Evolutionary conservation across 2,329 filamentous ascomycete genomes (phyloP).

Genomic region (Penicillium sp.): DNA sequence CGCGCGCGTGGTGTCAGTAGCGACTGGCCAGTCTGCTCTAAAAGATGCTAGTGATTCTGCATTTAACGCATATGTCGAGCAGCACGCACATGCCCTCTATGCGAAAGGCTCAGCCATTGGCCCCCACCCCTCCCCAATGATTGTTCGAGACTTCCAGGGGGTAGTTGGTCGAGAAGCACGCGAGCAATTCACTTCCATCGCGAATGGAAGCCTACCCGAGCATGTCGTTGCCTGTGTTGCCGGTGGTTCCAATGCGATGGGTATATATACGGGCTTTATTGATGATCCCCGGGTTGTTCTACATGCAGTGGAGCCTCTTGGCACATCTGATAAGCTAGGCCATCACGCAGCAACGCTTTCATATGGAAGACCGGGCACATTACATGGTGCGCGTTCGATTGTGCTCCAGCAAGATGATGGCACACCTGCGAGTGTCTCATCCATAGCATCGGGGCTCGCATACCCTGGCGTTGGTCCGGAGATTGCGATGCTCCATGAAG

Average conservation of each 20-base stretch:
- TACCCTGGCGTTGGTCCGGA: slow-evolving; percentile 95
- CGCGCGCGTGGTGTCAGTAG: slow-evolving; percentile 79
- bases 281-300: slow-evolving; percentile 77
- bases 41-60: slow-evolving; percentile 90
- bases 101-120: slow-evolving; percentile 94
- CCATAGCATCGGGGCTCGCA: slow-evolving; percentile 87
- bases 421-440: slow-evolving; percentile 88
- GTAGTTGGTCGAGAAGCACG: slow-evolving; percentile 86
- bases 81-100: slow-evolving; percentile 90
- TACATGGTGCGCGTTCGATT: slow-evolving; percentile 92
- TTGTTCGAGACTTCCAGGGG: slow-evolving; percentile 86
- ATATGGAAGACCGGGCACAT: slow-evolving; percentile 81
- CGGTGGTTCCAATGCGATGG: slow-evolving; percentile 85
- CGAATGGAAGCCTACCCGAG: slow-evolving; percentile 75
- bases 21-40: slow-evolving; percentile 53
- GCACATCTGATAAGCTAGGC: slow-evolving; percentile 76
- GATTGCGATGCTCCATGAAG: slow-evolving; percentile 86
- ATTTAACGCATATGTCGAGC: slow-evolving; percentile 81
- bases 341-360: slow-evolving; percentile 82
- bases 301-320: slow-evolving; percentile 87
- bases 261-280: slow-evolving; percentile 96
- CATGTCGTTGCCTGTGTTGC: slow-evolving; percentile 96
- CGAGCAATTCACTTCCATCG: slow-evolving; percentile 74
- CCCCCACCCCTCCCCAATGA: slow-evolving; percentile 89
- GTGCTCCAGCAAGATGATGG: slow-evolving; percentile 85